These are phyloP conservation scores for Pseudocercospora fijiensis DNA, from an alignment of 2,329 filamentous ascomycete species.

Conservation along the genomic window DNA sequence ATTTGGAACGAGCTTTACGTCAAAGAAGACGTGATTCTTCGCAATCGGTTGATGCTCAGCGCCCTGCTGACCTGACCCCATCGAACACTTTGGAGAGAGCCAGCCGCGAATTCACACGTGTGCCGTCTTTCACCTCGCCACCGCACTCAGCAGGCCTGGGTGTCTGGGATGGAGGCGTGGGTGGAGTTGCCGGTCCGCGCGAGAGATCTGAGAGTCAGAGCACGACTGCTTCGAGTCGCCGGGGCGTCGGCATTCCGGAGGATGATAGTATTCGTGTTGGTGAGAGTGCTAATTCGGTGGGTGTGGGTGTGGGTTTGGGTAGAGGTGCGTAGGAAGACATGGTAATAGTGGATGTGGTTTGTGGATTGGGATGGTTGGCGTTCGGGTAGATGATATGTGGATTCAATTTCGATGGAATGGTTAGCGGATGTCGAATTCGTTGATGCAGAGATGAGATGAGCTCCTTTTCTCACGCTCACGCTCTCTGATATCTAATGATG, in stretches of 20 bases:
- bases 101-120: slow-evolving; percentile 15
- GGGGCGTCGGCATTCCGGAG: slow-evolving; percentile 30
- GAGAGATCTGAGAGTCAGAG: slow-evolving; percentile 41
- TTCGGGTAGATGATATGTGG: not conserved
- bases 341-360: too few species aligned
- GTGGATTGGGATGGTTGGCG: too few species aligned
- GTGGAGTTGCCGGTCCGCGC: slow-evolving; percentile 37
- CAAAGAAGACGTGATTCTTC: slow-evolving; percentile 35
- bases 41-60: slow-evolving; percentile 31
- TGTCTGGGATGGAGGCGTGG: slow-evolving; percentile 36
- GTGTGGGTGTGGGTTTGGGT: not conserved
- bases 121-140: slow-evolving; percentile 19
- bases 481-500: not conserved
- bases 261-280: slow-evolving; percentile 38
- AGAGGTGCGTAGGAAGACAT: not conserved
- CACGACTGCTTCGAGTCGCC: slow-evolving; percentile 38
- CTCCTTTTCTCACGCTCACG: too few species aligned
- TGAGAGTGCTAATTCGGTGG: slow-evolving; percentile 38
- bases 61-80: not conserved
- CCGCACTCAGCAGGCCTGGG: slow-evolving; percentile 25
- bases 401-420: not conserved
- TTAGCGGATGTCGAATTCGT: not conserved
- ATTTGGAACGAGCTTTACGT: slow-evolving; percentile 47
- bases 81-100: not conserved
- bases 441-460: not conserved